These are phyloP conservation scores for Monascus ruber DNA, from an alignment of 2,329 filamentous ascomycete species.

Conservation along the genomic window DNA sequence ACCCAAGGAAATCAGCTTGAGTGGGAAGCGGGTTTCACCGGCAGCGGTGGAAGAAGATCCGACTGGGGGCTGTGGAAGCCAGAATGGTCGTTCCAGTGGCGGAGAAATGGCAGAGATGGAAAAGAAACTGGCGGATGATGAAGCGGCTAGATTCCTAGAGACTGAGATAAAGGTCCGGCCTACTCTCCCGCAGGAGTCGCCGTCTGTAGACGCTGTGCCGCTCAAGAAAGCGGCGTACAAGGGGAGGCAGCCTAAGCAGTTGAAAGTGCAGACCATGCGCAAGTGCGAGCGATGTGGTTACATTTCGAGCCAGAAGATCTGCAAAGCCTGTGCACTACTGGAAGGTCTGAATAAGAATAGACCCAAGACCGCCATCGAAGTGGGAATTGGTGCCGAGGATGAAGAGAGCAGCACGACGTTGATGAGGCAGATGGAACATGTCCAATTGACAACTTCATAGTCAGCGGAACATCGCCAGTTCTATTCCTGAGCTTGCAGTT, in stretches of 20 bases:
- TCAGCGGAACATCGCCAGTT: neutral
- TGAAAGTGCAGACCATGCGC: slow-evolving; percentile 48
- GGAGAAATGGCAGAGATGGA: slow-evolving; percentile 79
- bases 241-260: slow-evolving; percentile 48
- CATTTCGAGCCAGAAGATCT: slow-evolving; percentile 85
- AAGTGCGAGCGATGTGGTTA: slow-evolving; percentile 84
- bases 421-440: slow-evolving; percentile 38
- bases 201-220: slow-evolving; percentile 3
- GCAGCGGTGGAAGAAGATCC: slow-evolving; percentile 40
- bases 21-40: slow-evolving; percentile 7
- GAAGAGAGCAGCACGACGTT: slow-evolving; percentile 42
- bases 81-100: slow-evolving; percentile 54
- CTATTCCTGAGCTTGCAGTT: too few relatives aligned
- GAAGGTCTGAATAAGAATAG: slow-evolving; percentile 75
- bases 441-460: slow-evolving; percentile 31
- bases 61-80: slow-evolving; percentile 63
- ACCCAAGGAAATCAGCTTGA: slow-evolving; percentile 43
- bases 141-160: slow-evolving; percentile 50
- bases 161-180: slow-evolving; percentile 47
- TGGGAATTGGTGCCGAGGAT: slow-evolving; percentile 33
- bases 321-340: slow-evolving; percentile 83
- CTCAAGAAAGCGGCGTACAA: slow-evolving; percentile 11
- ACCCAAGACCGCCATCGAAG: slow-evolving; percentile 36
- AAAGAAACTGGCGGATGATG: slow-evolving; percentile 54
- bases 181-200: slow-evolving; percentile 1